A percentile compares a stretch with the other conserved stretches of the same genome.
phyloP scores from a whole-genome alignment of 139 green algal genomes.

The Helicosporidium sp. region DNA sequence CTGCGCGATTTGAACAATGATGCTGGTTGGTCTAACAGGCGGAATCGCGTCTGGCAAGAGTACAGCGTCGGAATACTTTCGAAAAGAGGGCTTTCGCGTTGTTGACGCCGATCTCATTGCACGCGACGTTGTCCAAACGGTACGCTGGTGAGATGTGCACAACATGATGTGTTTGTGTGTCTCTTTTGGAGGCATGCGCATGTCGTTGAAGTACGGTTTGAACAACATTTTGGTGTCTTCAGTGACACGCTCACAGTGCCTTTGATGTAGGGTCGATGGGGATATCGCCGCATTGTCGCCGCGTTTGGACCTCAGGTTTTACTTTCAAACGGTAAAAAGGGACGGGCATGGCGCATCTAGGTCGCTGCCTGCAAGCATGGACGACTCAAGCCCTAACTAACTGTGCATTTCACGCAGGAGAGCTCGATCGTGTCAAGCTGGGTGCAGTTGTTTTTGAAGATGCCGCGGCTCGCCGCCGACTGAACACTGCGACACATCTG shows the following conservation, averaged over 20 bases:
- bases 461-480: constrained; percentile 13
- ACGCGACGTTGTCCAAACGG: constrained; percentile 24
- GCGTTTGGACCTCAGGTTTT: constrained; percentile 34
- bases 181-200: too few species aligned
- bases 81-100: constrained; percentile 19
- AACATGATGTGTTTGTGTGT: too few species aligned
- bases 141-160: too few species aligned
- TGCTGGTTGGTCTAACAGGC: constrained; percentile 56
- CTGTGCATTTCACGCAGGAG: too few species aligned
- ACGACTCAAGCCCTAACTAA: too few species aligned
- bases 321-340: constrained; percentile 18
- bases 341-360: background rate
- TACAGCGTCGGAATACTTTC: constrained; percentile 29
- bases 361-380: too few species aligned
- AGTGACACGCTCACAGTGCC: too few species aligned
- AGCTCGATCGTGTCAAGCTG: constrained; percentile 42
- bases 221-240: too few species aligned
- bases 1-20: too few species aligned
- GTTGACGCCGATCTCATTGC: constrained; percentile 60
- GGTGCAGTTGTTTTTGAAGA: constrained; percentile 43
- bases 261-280: constrained; percentile 42
- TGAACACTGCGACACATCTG: constrained; percentile 54
- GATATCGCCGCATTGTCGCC: constrained; percentile 29
- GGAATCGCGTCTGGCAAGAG: constrained; percentile 70
- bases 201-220: too few species aligned